Evolutionary conservation across 2,329 filamentous ascomycete species (phyloP).

Genomic region (Sphaerostilbella broomeana): DNA sequence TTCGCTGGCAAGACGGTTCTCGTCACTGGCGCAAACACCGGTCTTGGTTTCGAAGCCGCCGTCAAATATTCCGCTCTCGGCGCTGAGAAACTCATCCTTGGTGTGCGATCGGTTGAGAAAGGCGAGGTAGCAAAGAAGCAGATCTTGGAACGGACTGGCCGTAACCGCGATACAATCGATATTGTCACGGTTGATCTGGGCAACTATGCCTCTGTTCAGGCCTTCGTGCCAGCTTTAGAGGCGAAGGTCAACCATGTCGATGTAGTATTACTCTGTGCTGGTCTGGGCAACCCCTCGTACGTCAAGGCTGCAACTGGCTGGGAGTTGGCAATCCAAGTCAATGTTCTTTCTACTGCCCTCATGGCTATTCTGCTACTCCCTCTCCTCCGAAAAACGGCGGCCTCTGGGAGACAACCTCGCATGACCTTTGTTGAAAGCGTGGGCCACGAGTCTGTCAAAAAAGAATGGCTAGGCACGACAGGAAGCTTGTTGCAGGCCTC

Average conservation of each 20-base stretch:
- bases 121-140: slow-evolving; percentile 34
- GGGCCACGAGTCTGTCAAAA: slow-evolving; percentile 17
- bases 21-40: slow-evolving; percentile 44
- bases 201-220: slow-evolving; percentile 36
- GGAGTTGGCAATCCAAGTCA: slow-evolving; percentile 49
- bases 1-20: slow-evolving; percentile 32
- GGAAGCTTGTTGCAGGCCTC: slow-evolving; percentile 14
- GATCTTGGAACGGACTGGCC: slow-evolving; percentile 26
- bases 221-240: slow-evolving; percentile 33
- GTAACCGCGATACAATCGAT: slow-evolving; percentile 18
- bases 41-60: slow-evolving; percentile 43
- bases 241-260: slow-evolving; percentile 33
- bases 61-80: slow-evolving; percentile 38
- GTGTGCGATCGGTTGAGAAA: slow-evolving; percentile 35
- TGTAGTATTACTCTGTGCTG: slow-evolving; percentile 39
- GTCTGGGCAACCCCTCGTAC: slow-evolving; percentile 33
- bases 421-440: slow-evolving; percentile 33
- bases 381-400: slow-evolving; percentile 31
- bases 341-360: slow-evolving; percentile 49
- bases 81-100: slow-evolving; percentile 38
- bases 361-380: slow-evolving; percentile 46
- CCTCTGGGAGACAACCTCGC: slow-evolving; percentile 19
- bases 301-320: slow-evolving; percentile 34
- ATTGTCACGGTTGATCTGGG: slow-evolving; percentile 41
- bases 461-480: slow-evolving; percentile 6